Evolutionary conservation across 768 basidiomycete genomes (phyloP).

Genomic region (Sporobolomyces pararoseus): DNA sequence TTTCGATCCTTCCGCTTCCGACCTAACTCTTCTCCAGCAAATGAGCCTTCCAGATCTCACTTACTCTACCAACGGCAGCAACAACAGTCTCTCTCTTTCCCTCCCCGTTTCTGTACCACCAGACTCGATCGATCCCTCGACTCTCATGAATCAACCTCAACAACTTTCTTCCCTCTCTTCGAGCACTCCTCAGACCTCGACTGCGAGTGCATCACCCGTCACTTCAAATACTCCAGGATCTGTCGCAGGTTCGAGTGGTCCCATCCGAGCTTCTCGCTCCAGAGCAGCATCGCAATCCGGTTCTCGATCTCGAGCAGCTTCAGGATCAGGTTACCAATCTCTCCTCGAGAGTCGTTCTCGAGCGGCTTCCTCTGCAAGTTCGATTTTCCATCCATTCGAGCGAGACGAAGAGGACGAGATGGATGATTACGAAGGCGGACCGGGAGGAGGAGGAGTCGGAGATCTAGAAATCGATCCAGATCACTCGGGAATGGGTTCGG

Average conservation of each 20-base stretch:
- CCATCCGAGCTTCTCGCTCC: slow-evolving; percentile 29
- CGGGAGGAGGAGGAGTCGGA: slow-evolving; percentile 1
- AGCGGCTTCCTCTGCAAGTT: slow-evolving; percentile 35
- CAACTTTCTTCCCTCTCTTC: not conserved
- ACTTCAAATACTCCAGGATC: slow-evolving; percentile 7
- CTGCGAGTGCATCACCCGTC: not conserved
- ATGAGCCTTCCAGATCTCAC: slow-evolving; percentile 1
- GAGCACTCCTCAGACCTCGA: slow-evolving; percentile 9
- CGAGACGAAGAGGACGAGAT: slow-evolving; percentile 40
- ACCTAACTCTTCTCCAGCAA: slow-evolving; percentile 15
- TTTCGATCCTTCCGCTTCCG: slow-evolving; percentile 11
- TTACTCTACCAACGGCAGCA: not conserved
- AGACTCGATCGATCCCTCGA: slow-evolving; percentile 21
- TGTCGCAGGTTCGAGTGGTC: slow-evolving; percentile 2
- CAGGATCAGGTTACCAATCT: slow-evolving; percentile 38
- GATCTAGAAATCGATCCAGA: slow-evolving; percentile 32
- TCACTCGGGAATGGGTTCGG: not conserved
- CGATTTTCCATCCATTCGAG: slow-evolving; percentile 34
- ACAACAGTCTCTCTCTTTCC: not conserved
- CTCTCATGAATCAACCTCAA: slow-evolving; percentile 1
- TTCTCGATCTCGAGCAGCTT: slow-evolving; percentile 37
- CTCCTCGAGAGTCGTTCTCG: slow-evolving; percentile 37
- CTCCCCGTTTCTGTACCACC: too few species aligned
- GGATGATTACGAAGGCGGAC: slow-evolving; percentile 27
- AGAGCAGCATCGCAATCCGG: slow-evolving; percentile 39